Evolutionary conservation across 129 eudicot genomes (phyloP).

Genomic region (Smallanthus sonchifolius): DNA sequence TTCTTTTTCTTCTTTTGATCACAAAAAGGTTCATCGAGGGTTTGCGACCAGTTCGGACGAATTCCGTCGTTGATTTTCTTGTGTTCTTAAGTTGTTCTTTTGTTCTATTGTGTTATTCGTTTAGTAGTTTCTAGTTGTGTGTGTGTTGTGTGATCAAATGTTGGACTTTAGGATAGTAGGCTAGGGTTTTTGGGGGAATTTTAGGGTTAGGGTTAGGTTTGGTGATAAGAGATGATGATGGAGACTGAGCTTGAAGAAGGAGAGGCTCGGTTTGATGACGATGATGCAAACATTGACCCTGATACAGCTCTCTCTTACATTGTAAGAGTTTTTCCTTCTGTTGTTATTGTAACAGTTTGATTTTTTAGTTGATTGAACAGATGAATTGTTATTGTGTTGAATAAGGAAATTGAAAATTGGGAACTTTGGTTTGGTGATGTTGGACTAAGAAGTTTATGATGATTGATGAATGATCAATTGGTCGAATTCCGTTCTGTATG

Average conservation of each 20-base stretch:
- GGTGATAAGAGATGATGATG: conserved; percentile 41
- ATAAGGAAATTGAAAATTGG: background rate
- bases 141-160: conserved; percentile 41
- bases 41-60: conserved; percentile 30
- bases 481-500: background rate
- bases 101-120: conserved; percentile 23
- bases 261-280: conserved; percentile 51
- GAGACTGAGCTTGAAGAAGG: conserved; percentile 80
- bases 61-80: conserved; percentile 34
- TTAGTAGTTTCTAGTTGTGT: conserved; percentile 25
- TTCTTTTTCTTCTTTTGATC: conserved; percentile 19
- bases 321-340: conserved; percentile 55
- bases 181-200: conserved; percentile 38
- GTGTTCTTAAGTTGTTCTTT: conserved; percentile 31
- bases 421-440: background rate
- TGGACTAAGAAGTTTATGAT: conserved; percentile 2
- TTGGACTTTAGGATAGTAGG: conserved; percentile 65
- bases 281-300: conserved; percentile 58
- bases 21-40: conserved; percentile 44
- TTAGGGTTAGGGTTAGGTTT: conserved; percentile 33
- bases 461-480: background rate
- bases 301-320: conserved; percentile 83
- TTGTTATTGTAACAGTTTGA: background rate
- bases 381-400: background rate
- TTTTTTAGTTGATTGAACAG: background rate